A percentile compares a stretch with the other conserved stretches of the same genome.
Evolutionary conservation across 306 rosid genomes (phyloP).

Genomic region (Prosopis cineraria): DNA sequence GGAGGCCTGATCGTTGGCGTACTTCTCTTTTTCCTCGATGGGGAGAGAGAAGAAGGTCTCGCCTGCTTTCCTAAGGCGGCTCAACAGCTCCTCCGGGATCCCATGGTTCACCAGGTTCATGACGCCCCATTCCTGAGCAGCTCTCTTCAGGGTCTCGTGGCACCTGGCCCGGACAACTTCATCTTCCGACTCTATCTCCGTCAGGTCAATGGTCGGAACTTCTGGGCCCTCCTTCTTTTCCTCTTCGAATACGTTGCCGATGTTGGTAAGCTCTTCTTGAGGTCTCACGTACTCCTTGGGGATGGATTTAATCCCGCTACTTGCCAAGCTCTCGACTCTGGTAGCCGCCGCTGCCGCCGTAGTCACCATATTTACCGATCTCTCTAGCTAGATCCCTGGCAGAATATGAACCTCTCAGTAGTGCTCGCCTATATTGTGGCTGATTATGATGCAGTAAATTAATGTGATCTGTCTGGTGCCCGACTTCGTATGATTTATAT

Average conservation of each 20-base stretch:
- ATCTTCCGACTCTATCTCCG: constrained; percentile 52
- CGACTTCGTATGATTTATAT: not conserved
- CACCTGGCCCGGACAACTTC: constrained; percentile 48
- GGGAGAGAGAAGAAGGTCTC: constrained; percentile 56
- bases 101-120: constrained; percentile 87
- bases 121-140: constrained; percentile 86
- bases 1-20: constrained; percentile 61
- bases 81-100: constrained; percentile 52
- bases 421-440: no score
- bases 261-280: constrained; percentile 63
- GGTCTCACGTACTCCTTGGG: constrained; percentile 84
- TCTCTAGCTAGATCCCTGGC: no score
- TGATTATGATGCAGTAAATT: not conserved
- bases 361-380: constrained; percentile 34
- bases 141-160: constrained; percentile 57
- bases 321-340: constrained; percentile 73
- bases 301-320: constrained; percentile 60
- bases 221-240: constrained; percentile 66
- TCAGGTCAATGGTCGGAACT: constrained; percentile 75
- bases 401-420: no score
- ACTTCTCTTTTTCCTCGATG: constrained; percentile 72
- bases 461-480: not conserved
- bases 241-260: constrained; percentile 64
- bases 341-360: constrained; percentile 22
- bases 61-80: constrained; percentile 55